These are phyloP conservation scores for Thozetella sp. DNA, from an alignment of 495 filamentous ascomycete species.

Conservation along the genomic window DNA sequence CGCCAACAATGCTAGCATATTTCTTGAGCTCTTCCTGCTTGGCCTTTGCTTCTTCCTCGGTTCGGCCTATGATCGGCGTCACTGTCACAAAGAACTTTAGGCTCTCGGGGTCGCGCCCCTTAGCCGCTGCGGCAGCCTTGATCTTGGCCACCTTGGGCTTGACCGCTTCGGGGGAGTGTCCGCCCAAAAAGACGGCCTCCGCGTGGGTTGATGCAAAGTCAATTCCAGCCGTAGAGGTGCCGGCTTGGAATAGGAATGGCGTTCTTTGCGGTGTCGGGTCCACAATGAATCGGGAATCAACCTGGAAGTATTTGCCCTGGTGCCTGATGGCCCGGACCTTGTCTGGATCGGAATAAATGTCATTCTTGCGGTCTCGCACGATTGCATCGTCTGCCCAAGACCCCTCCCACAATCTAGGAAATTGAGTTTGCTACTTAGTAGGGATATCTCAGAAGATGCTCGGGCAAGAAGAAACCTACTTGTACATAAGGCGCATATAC, in stretches of 20 bases:
- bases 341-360: constrained; percentile 48
- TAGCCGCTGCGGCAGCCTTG: too few species aligned
- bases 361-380: constrained; percentile 40
- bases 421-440: too few species aligned
- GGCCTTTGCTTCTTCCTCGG: not conserved
- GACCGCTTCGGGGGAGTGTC: not conserved
- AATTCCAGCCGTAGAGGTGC: constrained; percentile 53
- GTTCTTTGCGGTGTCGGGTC: constrained; percentile 60
- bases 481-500: constrained; percentile 7
- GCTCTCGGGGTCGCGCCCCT: not conserved
- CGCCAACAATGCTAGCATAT: not conserved
- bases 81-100: not conserved
- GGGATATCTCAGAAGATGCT: too few species aligned
- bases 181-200: constrained; percentile 56
- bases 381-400: constrained; percentile 58
- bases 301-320: not conserved
- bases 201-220: constrained; percentile 58
- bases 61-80: constrained; percentile 39
- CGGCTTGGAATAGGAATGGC: constrained; percentile 61
- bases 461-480: too few species aligned
- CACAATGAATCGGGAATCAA: constrained; percentile 41
- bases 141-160: not conserved
- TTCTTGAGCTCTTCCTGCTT: not conserved
- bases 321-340: not conserved
- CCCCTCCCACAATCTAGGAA: constrained; percentile 52